Percentiles rank a stretch among this genome's conserved stretches.
Conservation (phyloP, 331 rosid genomes). For the Acacia concinna region DNA sequence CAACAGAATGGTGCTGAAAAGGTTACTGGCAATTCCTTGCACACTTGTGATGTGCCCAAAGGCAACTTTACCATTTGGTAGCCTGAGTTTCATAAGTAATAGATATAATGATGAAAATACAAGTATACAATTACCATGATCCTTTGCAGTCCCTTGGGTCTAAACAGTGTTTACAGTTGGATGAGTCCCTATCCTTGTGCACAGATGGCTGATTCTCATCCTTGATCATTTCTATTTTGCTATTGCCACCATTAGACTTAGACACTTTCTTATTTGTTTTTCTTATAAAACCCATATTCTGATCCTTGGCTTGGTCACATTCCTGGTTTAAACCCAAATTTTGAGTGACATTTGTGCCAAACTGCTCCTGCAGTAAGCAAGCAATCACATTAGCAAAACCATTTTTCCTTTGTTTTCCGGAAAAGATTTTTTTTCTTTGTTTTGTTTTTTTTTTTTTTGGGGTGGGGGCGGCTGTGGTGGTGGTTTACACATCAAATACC, state of each 20-base stretch:
- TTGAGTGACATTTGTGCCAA: conserved; percentile 42
- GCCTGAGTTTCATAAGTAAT: conserved; percentile 14
- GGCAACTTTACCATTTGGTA: conserved; percentile 11
- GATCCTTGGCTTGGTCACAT: conserved; percentile 30
- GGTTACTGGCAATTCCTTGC: conserved; percentile 15
- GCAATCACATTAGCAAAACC: conserved; percentile 28
- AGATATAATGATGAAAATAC: conserved; percentile 21
- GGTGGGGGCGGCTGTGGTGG: not conserved
- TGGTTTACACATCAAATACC: conserved; percentile 42
- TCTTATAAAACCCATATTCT: conserved; percentile 35
- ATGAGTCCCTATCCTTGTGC: conserved; percentile 33
- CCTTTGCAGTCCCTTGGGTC: conserved; percentile 48
- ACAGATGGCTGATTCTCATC: conserved; percentile 42
- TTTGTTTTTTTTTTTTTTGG: not conserved
- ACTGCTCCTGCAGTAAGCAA: conserved; percentile 58
- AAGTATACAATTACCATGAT: conserved; percentile 47
- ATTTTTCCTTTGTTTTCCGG: not conserved
- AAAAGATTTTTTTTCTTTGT: too few species aligned
- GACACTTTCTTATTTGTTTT: conserved; percentile 46
- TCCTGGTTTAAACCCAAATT: conserved; percentile 36
- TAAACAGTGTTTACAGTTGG: conserved; percentile 39
- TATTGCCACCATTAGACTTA: conserved; percentile 36
- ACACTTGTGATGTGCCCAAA: not conserved
- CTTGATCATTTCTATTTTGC: conserved; percentile 35
- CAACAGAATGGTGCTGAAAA: conserved; percentile 6